phyloP scores from a whole-genome alignment of 1,139 yeast genomes.

The Suhomyces panamericanus region DNA sequence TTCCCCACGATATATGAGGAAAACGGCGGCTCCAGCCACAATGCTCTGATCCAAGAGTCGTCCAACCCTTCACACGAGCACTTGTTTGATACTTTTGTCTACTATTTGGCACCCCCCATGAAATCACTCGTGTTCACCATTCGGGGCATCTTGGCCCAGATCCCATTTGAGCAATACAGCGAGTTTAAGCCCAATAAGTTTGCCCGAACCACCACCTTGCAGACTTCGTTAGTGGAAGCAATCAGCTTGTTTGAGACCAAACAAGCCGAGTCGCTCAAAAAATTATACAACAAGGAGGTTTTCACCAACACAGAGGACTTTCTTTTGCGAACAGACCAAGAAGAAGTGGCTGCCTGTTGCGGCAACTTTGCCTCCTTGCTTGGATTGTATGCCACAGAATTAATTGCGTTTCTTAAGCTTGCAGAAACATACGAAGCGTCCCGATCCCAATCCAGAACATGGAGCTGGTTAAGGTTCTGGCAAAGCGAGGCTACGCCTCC shows the following conservation, averaged over 20 bases:
- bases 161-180: constrained; percentile 52
- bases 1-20: neutral
- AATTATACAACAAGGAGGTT: constrained; percentile 58
- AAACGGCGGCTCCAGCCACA: neutral
- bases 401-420: constrained; percentile 48
- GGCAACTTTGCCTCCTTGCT: constrained; percentile 74
- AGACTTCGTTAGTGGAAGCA: constrained; percentile 53
- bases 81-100: constrained; percentile 64
- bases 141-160: constrained; percentile 57
- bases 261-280: constrained; percentile 56
- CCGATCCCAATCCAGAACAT: constrained; percentile 32
- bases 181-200: constrained; percentile 31
- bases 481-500: constrained; percentile 3
- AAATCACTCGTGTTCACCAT: constrained; percentile 66
- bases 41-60: neutral
- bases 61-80: constrained; percentile 23
- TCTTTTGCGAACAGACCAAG: constrained; percentile 61
- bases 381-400: constrained; percentile 61
- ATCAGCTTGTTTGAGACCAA: constrained; percentile 55
- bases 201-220: constrained; percentile 43
- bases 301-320: constrained; percentile 42
- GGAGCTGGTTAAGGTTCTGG: constrained; percentile 60
- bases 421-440: constrained; percentile 46
- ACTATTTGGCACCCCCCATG: constrained; percentile 70
- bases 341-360: constrained; percentile 82